These are phyloP conservation scores for Penicillium thymicola DNA, from an alignment of 2,329 filamentous ascomycete genomes.

Conservation along the genomic window DNA sequence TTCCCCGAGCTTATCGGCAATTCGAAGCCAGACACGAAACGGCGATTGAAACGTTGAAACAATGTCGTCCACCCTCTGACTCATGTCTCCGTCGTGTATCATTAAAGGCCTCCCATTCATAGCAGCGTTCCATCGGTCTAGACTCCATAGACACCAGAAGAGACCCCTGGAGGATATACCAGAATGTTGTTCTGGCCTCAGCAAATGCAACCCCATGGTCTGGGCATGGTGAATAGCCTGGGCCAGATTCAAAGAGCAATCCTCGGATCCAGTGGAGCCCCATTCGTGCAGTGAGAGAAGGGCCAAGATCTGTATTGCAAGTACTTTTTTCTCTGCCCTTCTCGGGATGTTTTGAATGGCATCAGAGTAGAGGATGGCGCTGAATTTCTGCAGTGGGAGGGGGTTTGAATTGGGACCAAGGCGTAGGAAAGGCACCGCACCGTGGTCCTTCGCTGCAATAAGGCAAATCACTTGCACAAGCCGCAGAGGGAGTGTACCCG, in stretches of 20 bases:
- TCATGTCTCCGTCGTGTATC: slow-evolving; percentile 19
- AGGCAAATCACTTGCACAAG: slow-evolving; percentile 33
- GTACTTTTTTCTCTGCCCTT: slow-evolving; percentile 23
- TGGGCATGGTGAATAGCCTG: slow-evolving; percentile 35
- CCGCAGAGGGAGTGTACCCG: slow-evolving; percentile 19
- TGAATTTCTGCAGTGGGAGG: slow-evolving; percentile 9
- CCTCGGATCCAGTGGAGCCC: slow-evolving; percentile 31
- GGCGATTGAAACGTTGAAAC: slow-evolving; percentile 10
- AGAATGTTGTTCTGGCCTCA: slow-evolving; percentile 5
- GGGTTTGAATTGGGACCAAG: slow-evolving; percentile 10
- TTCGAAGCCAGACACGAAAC: slow-evolving; percentile 14
- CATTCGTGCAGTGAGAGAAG: slow-evolving; percentile 34
- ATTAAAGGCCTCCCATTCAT: slow-evolving; percentile 21
- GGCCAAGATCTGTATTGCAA: slow-evolving; percentile 30
- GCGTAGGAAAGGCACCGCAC: slow-evolving; percentile 22
- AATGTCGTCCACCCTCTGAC: slow-evolving; percentile 13
- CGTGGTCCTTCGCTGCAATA: slow-evolving; percentile 30
- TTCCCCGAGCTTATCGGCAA: slow-evolving; percentile 8
- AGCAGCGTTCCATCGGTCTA: slow-evolving; percentile 25
- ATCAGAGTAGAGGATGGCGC: slow-evolving; percentile 19
- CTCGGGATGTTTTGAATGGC: slow-evolving; percentile 22
- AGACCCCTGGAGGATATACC: slow-evolving; percentile 2
- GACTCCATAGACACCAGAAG: slow-evolving; percentile 25
- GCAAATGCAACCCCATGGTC: slow-evolving; percentile 29
- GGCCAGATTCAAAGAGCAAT: slow-evolving; percentile 27